Evolutionary conservation across 345 rosid genomes (phyloP).

Genomic region (Camelina neglecta): DNA sequence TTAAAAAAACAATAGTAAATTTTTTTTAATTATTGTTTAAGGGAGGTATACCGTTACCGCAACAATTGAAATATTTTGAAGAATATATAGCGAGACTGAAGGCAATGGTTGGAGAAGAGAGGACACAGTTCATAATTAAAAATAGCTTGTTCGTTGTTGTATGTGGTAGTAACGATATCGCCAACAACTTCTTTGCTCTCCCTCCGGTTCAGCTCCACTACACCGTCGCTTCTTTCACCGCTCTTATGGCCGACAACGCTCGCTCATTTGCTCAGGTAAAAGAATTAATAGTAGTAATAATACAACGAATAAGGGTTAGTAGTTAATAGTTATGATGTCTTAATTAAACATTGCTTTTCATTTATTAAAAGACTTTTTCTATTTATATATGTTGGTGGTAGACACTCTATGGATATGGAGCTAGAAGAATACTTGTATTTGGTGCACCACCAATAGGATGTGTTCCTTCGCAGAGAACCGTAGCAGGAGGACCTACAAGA

Average conservation of each 20-base stretch:
- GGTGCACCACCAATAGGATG: slow-evolving; percentile 50
- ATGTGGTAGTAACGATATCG: slow-evolving; percentile 68
- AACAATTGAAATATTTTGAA: slow-evolving; percentile 54
- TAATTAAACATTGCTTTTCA: background rate
- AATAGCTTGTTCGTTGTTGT: slow-evolving; percentile 52
- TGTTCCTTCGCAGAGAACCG: slow-evolving; percentile 46
- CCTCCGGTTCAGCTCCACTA: slow-evolving; percentile 43
- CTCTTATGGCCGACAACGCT: slow-evolving; percentile 51
- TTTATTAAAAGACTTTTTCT: too few relatives aligned
- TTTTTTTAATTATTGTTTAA: slow-evolving; percentile 1
- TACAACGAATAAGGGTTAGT: background rate
- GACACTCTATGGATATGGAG: slow-evolving; percentile 44
- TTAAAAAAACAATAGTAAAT: background rate
- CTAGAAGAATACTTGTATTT: slow-evolving; percentile 43
- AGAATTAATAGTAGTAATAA: background rate
- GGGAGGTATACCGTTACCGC: slow-evolving; percentile 51
- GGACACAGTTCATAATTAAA: slow-evolving; percentile 45
- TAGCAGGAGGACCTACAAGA: slow-evolving; percentile 45
- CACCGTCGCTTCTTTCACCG: slow-evolving; percentile 47
- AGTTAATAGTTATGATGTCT: background rate
- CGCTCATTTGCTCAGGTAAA: slow-evolving; percentile 48
- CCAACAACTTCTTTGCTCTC: slow-evolving; percentile 49
- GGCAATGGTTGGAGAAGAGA: slow-evolving; percentile 51
- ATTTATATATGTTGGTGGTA: slow-evolving; percentile 6
- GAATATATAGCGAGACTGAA: slow-evolving; percentile 54